Evolutionary conservation across 768 basidiomycete genomes (phyloP).

Genomic region (Panaeolus papilionaceus): DNA sequence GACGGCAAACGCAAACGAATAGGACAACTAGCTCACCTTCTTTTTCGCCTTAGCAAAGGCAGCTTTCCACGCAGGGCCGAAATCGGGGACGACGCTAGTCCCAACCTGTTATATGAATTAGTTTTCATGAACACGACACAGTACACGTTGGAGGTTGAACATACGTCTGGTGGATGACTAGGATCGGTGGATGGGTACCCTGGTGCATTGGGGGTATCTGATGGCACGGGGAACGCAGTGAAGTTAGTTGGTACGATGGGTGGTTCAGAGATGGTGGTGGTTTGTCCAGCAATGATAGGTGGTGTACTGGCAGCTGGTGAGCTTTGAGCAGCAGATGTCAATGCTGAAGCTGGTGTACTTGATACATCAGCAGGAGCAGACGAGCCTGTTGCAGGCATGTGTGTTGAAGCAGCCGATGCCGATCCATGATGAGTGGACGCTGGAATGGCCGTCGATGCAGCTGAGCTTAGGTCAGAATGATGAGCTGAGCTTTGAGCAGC

Average conservation of each 20-base stretch:
- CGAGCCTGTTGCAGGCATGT: background rate
- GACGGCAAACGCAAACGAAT: background rate
- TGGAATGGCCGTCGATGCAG: background rate
- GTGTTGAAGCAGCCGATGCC: constrained; percentile 2
- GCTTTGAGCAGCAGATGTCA: background rate
- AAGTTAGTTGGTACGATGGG: constrained; percentile 38
- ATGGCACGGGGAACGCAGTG: constrained; percentile 67
- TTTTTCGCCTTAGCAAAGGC: constrained; percentile 65
- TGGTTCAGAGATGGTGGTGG: constrained; percentile 4
- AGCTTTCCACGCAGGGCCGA: constrained; percentile 59
- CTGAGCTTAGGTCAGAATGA: background rate
- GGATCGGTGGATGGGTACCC: constrained; percentile 64
- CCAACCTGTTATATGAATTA: constrained; percentile 32
- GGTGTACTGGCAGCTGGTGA: background rate
- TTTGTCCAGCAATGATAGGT: constrained; percentile 3
- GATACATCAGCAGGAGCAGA: background rate
- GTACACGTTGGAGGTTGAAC: constrained; percentile 21
- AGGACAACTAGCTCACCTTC: constrained; percentile 45
- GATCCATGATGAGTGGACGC: background rate
- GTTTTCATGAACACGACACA: constrained; percentile 19
- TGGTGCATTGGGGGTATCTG: constrained; percentile 56
- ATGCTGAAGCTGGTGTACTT: background rate
- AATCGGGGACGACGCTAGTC: constrained; percentile 49
- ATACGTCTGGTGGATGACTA: constrained; percentile 59
- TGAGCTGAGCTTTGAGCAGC: background rate